Evolutionary conservation across 2,329 filamentous ascomycete genomes (phyloP), one percentile per base, ranked within the genome.

Genomic region (Penicillium griseofulvum): DNA sequence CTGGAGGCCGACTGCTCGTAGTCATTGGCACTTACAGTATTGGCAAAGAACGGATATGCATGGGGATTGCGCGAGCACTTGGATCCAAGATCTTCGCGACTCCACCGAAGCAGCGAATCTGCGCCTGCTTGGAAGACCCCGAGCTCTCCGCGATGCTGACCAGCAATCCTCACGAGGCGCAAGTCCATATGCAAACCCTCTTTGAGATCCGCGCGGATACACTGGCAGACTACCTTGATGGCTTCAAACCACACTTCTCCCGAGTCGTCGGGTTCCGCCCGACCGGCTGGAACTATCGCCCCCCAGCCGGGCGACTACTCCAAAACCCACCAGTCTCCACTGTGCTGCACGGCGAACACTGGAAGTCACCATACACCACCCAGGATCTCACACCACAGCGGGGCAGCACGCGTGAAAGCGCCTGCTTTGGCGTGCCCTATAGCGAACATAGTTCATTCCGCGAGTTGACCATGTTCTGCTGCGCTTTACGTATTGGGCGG

Each of bases 11-110:
- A 5, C 81, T 99, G 2, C 82, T 99, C 0, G 90, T 99, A 5
- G 85, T 99, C 7, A 95, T 96, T 57, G 94, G 94, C 42, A 99
- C 94, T 0, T 99, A 99, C 75, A 95, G 89, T 65, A 99, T 99
- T 66, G 94, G 94, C 68, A 99, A 99, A 75, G 94, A 99, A 73
- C 88, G 92, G 38, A 92, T 99, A 62, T 97, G 93, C 70, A 81
- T 96, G 31, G 92, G 91, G 41, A 96, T 99, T 60, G 94, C 94
- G 4, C 85, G 87, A 65, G 92, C 92, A 0, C 80, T 99, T 2
- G 80, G 86, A 37, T 90, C 87, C 63, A 96, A 96, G 69, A 97
- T 99, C 59, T 99, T 88, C 68, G 93, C 93, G 0, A 85, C 90
- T 1, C 79, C 91, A 0, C 80, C 83, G 50, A 99, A 99, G 75